Conservation (phyloP, 2,329 filamentous ascomycete species). For the Cladosporium halotolerans region DNA sequence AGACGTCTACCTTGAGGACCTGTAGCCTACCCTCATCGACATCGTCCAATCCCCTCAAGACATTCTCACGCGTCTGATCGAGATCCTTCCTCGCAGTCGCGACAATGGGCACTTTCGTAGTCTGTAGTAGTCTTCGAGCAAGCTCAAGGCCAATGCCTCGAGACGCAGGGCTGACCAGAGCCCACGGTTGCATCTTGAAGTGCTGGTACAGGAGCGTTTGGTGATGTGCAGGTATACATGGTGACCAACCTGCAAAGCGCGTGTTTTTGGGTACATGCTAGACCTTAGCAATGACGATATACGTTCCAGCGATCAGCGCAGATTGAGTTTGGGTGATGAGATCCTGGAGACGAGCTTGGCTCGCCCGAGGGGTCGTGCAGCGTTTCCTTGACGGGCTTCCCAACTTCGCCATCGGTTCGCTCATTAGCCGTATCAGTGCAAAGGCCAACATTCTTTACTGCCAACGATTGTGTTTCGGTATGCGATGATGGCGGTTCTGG, state of each 20-base stretch:
- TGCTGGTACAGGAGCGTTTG: background rate
- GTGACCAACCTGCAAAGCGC: background rate
- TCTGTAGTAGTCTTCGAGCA: slow-evolving; percentile 51
- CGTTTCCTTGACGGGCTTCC: background rate
- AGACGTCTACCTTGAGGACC: slow-evolving; percentile 51
- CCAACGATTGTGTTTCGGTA: background rate
- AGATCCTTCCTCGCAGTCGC: slow-evolving; percentile 54
- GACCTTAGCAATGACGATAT: slow-evolving; percentile 5
- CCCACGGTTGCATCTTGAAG: slow-evolving; percentile 40
- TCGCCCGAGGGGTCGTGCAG: background rate
- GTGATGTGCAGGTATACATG: background rate
- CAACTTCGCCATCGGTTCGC: background rate
- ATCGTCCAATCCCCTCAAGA: slow-evolving; percentile 46
- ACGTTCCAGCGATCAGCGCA: slow-evolving; percentile 1
- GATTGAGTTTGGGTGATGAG: slow-evolving; percentile 1
- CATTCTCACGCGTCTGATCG: slow-evolving; percentile 41
- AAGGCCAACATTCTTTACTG: background rate
- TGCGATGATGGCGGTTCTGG: background rate
- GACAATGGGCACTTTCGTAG: slow-evolving; percentile 53
- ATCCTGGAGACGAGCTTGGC: background rate
- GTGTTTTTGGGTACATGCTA: too few relatives aligned
- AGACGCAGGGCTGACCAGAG: slow-evolving; percentile 53
- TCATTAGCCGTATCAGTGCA: background rate
- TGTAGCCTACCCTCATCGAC: slow-evolving; percentile 44
- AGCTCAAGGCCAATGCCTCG: slow-evolving; percentile 59